A percentile compares a stretch with the other conserved stretches of the same genome.
Evolutionary conservation across 768 basidiomycete genomes (phyloP).

Genomic region (Boletus sensibilis): DNA sequence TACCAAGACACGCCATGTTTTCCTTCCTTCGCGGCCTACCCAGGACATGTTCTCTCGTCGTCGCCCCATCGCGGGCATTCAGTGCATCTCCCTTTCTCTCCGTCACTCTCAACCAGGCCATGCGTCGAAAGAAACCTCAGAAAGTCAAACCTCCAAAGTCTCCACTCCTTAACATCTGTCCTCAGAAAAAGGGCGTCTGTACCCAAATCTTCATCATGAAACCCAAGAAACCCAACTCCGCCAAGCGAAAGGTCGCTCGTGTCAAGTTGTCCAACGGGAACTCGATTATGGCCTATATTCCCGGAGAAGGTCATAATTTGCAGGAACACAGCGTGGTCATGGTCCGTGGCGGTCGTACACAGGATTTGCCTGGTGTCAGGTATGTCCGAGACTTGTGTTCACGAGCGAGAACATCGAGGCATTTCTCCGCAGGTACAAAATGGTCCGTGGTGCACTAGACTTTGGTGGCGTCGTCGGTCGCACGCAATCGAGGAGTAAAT

Average conservation of each 20-base stretch:
- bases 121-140: slow-evolving; percentile 68
- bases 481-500: slow-evolving; percentile 80
- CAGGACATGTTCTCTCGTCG: slow-evolving; percentile 18
- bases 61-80: slow-evolving; percentile 47
- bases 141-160: slow-evolving; percentile 51
- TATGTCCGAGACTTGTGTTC: slow-evolving; percentile 38
- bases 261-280: slow-evolving; percentile 90
- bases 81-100: slow-evolving; percentile 57
- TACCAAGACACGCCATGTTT: slow-evolving; percentile 20
- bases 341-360: slow-evolving; percentile 91
- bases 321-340: slow-evolving; percentile 97
- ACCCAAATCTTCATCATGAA: slow-evolving; percentile 74
- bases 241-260: slow-evolving; percentile 94
- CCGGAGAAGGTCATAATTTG: slow-evolving; percentile 95
- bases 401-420: background rate
- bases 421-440: slow-evolving; percentile 70
- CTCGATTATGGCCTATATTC: slow-evolving; percentile 89
- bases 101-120: slow-evolving; percentile 85
- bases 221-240: slow-evolving; percentile 98
- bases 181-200: slow-evolving; percentile 92
- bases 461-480: slow-evolving; percentile 88
- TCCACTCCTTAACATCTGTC: slow-evolving; percentile 75
- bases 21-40: slow-evolving; percentile 25
- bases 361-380: slow-evolving; percentile 98
- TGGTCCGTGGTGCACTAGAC: slow-evolving; percentile 91